Evolutionary conservation across 768 basidiomycete species (phyloP), one percentile per base, ranked within the genome.

Genomic region (Tylopilus vinaceipallidus): DNA sequence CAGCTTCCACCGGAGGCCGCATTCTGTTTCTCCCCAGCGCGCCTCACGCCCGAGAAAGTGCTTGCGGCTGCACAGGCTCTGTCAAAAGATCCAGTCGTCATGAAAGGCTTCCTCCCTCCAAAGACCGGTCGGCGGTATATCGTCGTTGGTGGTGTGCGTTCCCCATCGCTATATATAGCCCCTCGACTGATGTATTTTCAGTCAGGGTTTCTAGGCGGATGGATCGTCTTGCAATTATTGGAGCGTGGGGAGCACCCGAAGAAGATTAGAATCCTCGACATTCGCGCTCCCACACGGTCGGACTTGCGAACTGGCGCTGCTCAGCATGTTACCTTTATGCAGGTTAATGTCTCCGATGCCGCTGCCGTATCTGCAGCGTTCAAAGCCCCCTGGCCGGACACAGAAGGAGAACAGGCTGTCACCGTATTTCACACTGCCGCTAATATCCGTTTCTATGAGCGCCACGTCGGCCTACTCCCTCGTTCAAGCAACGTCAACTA

Each of bases 351-450:
- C 16, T 74, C 81, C 0, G 74, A 87, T 48, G 63, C 68, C 3
- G 63, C 57, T 10, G 76, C 82, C 0, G 77, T 88, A 16, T 66
- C 78, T 12, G 74, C 72, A 2, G 86, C 86, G 0, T 89, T 91
- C 69, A 71, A 59, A 19, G 76, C 79, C 4, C 75, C 84, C 0
- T 91, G 88, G 88, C 76, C 79, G 1, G 55, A 63, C 10, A 60
- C 64, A 17, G 46, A 50, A 14, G 60, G 60, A 20, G 60, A 60
- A 6, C 43, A 54, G 9, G 60, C 69, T 11, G 68, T 84, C 19
- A 87, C 88, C 1, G 77, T 91, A 9, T 86, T 88, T 64, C 86
- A 90, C 60, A 84, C 85, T 19, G 88, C 84, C 1, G 84, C 88
- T 16, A 86, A 77, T 55, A 89, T 90, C 54, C 84, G 86, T 5